Evolutionary conservation across 352 stramenopile species (phyloP), one percentile per base, ranked within the genome.

Genomic region (Phytophthora sp.): DNA sequence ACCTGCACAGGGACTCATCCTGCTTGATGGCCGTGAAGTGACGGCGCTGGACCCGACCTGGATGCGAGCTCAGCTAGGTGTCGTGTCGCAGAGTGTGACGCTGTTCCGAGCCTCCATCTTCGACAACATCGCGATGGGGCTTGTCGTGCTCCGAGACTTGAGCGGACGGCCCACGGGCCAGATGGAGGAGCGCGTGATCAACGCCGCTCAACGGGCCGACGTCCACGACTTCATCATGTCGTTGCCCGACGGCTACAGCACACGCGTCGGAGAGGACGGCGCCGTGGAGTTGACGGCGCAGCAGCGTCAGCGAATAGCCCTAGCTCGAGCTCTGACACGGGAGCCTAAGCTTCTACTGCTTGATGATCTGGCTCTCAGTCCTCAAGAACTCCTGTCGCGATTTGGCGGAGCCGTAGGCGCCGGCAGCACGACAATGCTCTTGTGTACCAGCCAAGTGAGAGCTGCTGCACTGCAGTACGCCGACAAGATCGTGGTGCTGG

Each of bases 401-500:
- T 53, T 71, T 75, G 31, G 74, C 73, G 66, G 69, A 51, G 60
- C 65, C 29, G 18, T 65, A 21, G 33, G 74, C 7, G 57, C 51
- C 57, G 42, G 68, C 3, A 75, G 69, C 15, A 73, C 82, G 26
- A 98, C 69, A 2, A 75, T 72, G 64, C 18, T 83, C 4, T 41
- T 98, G 46, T 97, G 98, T 60, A 96, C 97, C 0, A 95, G 98
- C 71, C 83, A 96, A 12, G 74, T 98, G 23, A 93, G 53, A n/a
- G 78, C 77, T 29, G 39, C 60, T 15, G 69, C 71, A 0, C 68
- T 93, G n/a, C 77, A 81, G 3, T 71, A 69, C 27, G 66, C 74
- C 7, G 74, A 93, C 63, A 89, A 86, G 49, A 86, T 90, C 36
- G 70, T 88, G 1, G 81, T 88, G 27, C 52, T 90, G 0, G 52